These are phyloP conservation scores for Mucor velutinosus DNA, from an alignment of 371 early-diverging fungal genomes.

Conservation along the genomic window DNA sequence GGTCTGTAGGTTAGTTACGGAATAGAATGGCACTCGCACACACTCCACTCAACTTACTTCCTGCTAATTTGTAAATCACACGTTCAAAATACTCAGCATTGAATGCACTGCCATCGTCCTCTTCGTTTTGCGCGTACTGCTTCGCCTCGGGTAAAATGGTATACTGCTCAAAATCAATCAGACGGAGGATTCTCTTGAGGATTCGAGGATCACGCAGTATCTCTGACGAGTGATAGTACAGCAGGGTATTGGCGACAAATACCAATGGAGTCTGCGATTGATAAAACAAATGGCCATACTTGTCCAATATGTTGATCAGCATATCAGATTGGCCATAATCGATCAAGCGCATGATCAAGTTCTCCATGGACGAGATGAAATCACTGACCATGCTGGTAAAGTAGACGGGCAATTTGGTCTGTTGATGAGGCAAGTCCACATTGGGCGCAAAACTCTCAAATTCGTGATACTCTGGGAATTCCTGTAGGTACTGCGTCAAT, in stretches of 20 bases:
- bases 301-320: conserved; percentile 65
- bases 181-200: conserved; percentile 49
- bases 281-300: conserved; percentile 67
- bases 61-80: conserved; percentile 58
- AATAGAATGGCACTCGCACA: background rate
- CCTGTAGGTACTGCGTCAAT: conserved; percentile 60
- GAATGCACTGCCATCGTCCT: conserved; percentile 43
- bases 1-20: conserved; percentile 8
- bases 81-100: conserved; percentile 59
- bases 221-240: conserved; percentile 69
- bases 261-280: conserved; percentile 73
- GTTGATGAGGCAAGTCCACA: conserved; percentile 47
- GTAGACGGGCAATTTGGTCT: conserved; percentile 68
- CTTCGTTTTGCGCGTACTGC: conserved; percentile 42
- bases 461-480: conserved; percentile 76
- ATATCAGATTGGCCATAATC: conserved; percentile 66
- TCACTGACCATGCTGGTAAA: conserved; percentile 72
- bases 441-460: conserved; percentile 67
- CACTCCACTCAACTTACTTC: conserved; percentile 37
- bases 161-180: conserved; percentile 60
- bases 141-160: conserved; percentile 55
- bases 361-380: conserved; percentile 68
- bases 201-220: conserved; percentile 60
- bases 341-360: conserved; percentile 67
- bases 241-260: conserved; percentile 66